Percentiles rank a stretch among this genome's conserved stretches.
These are phyloP conservation scores for Trametes pubescens DNA, from an alignment of 1,284 basidiomycete species.

Conservation along the genomic window DNA sequence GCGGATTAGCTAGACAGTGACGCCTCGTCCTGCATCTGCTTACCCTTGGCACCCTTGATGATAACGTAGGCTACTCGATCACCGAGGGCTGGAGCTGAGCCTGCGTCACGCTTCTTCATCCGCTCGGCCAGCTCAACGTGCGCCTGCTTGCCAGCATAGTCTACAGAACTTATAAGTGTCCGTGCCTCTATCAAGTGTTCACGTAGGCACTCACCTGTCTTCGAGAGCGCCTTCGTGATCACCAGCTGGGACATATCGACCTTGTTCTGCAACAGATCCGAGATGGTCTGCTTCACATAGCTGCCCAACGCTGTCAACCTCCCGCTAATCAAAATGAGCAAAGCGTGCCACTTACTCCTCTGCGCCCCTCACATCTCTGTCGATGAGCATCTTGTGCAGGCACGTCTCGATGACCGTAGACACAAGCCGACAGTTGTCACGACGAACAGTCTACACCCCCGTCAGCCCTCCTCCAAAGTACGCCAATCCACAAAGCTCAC, in stretches of 20 bases:
- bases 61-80: constrained; percentile 99
- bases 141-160: constrained; percentile 92
- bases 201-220: constrained; percentile 64
- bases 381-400: constrained; percentile 95
- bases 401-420: constrained; percentile 97
- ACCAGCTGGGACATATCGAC: constrained; percentile 98
- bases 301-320: constrained; percentile 49
- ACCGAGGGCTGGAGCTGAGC: constrained; percentile 91
- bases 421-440: constrained; percentile 95
- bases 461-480: neutral
- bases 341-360: constrained; percentile 70
- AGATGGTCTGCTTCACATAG: constrained; percentile 92
- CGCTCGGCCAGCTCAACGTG: constrained; percentile 94
- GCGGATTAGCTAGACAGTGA: neutral
- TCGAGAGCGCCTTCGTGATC: constrained; percentile 95
- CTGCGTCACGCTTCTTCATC: constrained; percentile 94
- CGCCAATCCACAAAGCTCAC: constrained; percentile 51
- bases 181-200: no score
- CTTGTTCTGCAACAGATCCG: constrained; percentile 94
- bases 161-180: constrained; percentile 47
- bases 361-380: constrained; percentile 91
- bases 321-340: neutral
- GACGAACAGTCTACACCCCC: constrained; percentile 81
- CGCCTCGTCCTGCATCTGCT: constrained; percentile 9
- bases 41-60: constrained; percentile 93